phyloP scores from a whole-genome alignment of 495 filamentous ascomycete genomes.

The Thozetella sp. region DNA sequence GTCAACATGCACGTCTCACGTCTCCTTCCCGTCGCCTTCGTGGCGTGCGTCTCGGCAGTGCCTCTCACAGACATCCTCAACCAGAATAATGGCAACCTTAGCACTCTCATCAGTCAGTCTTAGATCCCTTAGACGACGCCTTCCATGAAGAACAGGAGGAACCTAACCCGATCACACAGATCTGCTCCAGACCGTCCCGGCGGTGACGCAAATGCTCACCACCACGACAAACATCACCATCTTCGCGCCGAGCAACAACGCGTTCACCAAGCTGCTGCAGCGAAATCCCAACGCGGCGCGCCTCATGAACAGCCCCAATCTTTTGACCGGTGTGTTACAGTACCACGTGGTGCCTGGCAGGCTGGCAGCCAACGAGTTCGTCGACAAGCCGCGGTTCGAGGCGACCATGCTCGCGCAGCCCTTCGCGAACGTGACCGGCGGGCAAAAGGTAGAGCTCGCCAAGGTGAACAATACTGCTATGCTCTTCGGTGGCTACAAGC shows the following conservation, averaged over 20 bases:
- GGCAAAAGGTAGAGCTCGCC: conserved; percentile 11
- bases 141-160: too few relatives aligned
- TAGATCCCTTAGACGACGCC: conserved; percentile 17
- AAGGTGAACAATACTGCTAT: conserved; percentile 16
- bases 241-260: conserved; percentile 55
- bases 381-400: conserved; percentile 44
- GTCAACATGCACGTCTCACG: conserved; percentile 15
- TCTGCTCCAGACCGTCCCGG: not conserved
- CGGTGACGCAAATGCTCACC: not conserved
- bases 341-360: conserved; percentile 63
- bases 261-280: conserved; percentile 38
- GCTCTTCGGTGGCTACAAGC: conserved; percentile 23
- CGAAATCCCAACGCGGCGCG: conserved; percentile 31
- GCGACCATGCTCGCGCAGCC: conserved; percentile 42
- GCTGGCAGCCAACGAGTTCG: conserved; percentile 35
- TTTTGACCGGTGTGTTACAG: conserved; percentile 44
- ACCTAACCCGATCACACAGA: too few relatives aligned
- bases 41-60: conserved; percentile 26
- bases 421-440: conserved; percentile 4
- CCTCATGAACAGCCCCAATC: conserved; percentile 30
- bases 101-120: conserved; percentile 34
- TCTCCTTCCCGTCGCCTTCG: conserved; percentile 13
- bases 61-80: conserved; percentile 29
- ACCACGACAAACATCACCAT: conserved; percentile 48
- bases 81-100: conserved; percentile 30